phyloP scores from a whole-genome alignment of 2,329 filamentous ascomycete species.

The Sclerotinia sclerotiorum region DNA sequence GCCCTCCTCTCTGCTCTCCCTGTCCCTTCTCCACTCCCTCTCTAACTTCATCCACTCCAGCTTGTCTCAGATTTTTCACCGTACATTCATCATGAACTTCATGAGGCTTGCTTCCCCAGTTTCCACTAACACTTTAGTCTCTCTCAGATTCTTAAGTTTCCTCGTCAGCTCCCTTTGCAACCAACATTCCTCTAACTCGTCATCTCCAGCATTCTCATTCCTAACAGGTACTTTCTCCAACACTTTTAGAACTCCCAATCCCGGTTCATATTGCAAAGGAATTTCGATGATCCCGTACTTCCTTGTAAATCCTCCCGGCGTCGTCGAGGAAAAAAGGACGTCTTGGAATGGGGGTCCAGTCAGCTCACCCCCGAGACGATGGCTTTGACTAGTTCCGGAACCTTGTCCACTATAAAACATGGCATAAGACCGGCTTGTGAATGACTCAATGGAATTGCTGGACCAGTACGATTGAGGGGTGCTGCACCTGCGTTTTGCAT shows the following conservation, averaged over 20 bases:
- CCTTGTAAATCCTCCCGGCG: slow-evolving; percentile 36
- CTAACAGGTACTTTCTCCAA: background rate
- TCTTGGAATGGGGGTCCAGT: slow-evolving; percentile 50
- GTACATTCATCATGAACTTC: slow-evolving; percentile 49
- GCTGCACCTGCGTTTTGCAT: slow-evolving; percentile 45
- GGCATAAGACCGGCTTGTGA: slow-evolving; percentile 48
- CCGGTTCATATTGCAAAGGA: slow-evolving; percentile 46
- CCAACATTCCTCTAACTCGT: slow-evolving; percentile 28
- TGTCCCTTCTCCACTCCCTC: slow-evolving; percentile 28
- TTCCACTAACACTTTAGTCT: slow-evolving; percentile 43
- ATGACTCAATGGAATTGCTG: slow-evolving; percentile 39
- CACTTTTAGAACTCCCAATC: background rate
- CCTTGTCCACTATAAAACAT: slow-evolving; percentile 46
- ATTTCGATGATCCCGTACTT: slow-evolving; percentile 51
- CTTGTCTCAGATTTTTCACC: slow-evolving; percentile 46
- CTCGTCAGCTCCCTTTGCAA: slow-evolving; percentile 43
- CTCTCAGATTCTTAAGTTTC: slow-evolving; percentile 42
- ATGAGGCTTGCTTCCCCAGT: slow-evolving; percentile 48
- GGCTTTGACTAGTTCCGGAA: slow-evolving; percentile 45
- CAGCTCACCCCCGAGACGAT: slow-evolving; percentile 48
- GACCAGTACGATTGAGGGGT: slow-evolving; percentile 33
- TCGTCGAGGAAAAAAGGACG: slow-evolving; percentile 26
- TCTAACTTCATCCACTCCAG: slow-evolving; percentile 44
- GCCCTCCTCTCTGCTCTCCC: too few relatives aligned
- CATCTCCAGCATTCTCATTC: background rate